Evolutionary conservation across 495 filamentous ascomycete genomes (phyloP).

Genomic region (Lepidopterella palustris): DNA sequence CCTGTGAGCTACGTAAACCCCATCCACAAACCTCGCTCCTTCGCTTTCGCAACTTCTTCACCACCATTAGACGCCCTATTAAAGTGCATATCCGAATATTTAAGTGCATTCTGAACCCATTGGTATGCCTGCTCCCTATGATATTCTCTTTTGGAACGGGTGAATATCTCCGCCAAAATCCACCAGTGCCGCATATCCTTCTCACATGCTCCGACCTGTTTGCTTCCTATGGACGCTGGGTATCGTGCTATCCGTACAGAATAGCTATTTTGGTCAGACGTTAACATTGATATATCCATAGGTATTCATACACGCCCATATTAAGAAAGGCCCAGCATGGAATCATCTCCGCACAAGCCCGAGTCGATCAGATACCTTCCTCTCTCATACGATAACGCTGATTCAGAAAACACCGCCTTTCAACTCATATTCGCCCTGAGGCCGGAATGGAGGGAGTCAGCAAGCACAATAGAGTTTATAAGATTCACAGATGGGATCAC

Average conservation of each 20-base stretch:
- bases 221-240: neutral
- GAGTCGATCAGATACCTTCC: slow-evolving; percentile 53
- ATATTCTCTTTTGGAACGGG: neutral
- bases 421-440: slow-evolving; percentile 71
- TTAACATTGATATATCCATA: neutral
- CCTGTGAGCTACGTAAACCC: too few relatives aligned
- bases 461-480: slow-evolving; percentile 76
- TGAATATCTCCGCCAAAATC: neutral
- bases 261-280: neutral
- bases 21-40: too few relatives aligned
- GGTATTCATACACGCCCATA: neutral
- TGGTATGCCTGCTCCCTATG: neutral
- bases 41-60: too few relatives aligned
- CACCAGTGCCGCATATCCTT: neutral
- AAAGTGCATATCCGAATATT: too few relatives aligned
- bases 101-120: too few relatives aligned
- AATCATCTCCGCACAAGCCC: neutral
- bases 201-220: neutral
- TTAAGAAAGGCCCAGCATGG: neutral
- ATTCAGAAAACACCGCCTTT: slow-evolving; percentile 69
- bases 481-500: slow-evolving; percentile 97
- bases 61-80: too few relatives aligned
- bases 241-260: neutral
- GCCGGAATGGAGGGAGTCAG: slow-evolving; percentile 71
- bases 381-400: slow-evolving; percentile 65